Evolutionary conservation across 352 stramenopile genomes (phyloP).

Genomic region (Phytophthora pinifolia): DNA sequence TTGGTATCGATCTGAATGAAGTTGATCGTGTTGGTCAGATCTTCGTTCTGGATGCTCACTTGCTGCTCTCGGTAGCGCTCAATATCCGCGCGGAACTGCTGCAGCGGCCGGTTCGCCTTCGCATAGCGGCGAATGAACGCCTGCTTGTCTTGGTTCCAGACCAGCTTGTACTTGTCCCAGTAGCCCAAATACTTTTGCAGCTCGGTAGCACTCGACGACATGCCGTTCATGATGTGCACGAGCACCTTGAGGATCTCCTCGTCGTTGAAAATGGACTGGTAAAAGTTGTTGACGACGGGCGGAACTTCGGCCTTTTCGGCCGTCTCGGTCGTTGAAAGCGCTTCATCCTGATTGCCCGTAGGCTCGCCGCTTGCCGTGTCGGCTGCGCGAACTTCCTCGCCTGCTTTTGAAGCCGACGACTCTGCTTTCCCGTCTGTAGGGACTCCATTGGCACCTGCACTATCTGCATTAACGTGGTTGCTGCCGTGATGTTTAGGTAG

Average conservation of each 20-base stretch:
- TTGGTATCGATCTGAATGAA: conserved; percentile 96
- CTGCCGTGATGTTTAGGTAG: conserved; percentile 26
- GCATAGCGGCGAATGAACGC: conserved; percentile 95
- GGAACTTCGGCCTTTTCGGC: conserved; percentile 13
- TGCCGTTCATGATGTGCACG: conserved; percentile 96
- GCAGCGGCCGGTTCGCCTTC: conserved; percentile 92
- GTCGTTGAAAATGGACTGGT: conserved; percentile 95
- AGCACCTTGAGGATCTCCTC: conserved; percentile 95
- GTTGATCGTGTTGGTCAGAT: conserved; percentile 93
- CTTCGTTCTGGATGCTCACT: conserved; percentile 91
- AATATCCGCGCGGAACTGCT: conserved; percentile 94
- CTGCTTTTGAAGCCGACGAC: conserved; percentile 7
- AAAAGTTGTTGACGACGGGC: conserved; percentile 72
- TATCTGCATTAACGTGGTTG: conserved; percentile 29
- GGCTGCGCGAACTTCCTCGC: conserved; percentile 26
- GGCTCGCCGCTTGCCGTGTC: conserved; percentile 18
- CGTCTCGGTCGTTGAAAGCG: conserved; percentile 8
- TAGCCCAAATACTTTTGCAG: conserved; percentile 95
- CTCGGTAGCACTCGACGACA: conserved; percentile 92
- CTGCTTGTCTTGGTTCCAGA: conserved; percentile 95
- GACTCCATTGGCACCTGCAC: conserved; percentile 1
- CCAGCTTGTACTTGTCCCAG: conserved; percentile 93
- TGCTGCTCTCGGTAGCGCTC: conserved; percentile 91
- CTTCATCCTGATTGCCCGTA: conserved; percentile 25
- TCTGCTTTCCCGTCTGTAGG: conserved; percentile 19